Conservation (phyloP, 176 grass and related monocot genomes). For the Canna indica region DNA sequence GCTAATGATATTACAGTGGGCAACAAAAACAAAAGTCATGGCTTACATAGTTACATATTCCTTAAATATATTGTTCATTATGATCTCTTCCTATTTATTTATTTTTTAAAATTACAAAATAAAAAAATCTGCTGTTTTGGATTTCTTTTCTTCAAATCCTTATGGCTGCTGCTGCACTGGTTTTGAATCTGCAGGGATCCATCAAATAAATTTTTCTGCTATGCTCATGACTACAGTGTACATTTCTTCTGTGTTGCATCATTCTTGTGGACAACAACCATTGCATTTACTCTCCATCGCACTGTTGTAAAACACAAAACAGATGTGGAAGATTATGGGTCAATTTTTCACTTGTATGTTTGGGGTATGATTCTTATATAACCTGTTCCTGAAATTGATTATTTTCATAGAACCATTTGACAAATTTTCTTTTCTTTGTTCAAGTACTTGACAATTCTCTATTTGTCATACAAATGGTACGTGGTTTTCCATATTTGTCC, state of each 20-base stretch:
- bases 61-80: not conserved
- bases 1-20: not conserved
- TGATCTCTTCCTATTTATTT: not conserved
- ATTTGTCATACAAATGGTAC: not conserved
- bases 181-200: slow-evolving; percentile 47
- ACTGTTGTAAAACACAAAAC: slow-evolving; percentile 97
- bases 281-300: slow-evolving; percentile 88
- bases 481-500: not conserved
- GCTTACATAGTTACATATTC: not conserved
- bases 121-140: not conserved
- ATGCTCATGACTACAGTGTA: slow-evolving; percentile 83
- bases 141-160: not conserved
- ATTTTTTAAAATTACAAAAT: too few relatives aligned
- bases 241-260: slow-evolving; percentile 95
- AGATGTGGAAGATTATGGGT: slow-evolving; percentile 90
- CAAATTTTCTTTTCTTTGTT: not conserved
- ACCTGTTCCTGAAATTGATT: not conserved
- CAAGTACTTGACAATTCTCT: not conserved
- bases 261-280: slow-evolving; percentile 94
- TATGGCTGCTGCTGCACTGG: not conserved
- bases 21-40: not conserved
- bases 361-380: slow-evolving; percentile 54
- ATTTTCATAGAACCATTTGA: not conserved
- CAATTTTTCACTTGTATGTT: slow-evolving; percentile 88
- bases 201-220: slow-evolving; percentile 86